Conservation (phyloP, 306 rosid species). For the Rosa multiflora region DNA sequence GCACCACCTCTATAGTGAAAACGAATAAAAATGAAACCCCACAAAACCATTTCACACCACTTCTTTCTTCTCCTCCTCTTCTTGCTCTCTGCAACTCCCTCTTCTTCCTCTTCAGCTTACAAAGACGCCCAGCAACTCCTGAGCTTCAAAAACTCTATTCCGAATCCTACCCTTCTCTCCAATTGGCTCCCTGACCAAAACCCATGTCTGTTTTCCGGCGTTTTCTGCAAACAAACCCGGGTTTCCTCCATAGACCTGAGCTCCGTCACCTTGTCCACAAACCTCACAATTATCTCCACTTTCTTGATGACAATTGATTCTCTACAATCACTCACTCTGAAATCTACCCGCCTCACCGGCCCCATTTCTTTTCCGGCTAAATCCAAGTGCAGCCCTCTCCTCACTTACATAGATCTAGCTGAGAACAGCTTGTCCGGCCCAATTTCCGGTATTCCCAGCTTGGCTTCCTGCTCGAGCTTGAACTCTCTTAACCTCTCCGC, state of each 20-base stretch:
- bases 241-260: conserved; percentile 68
- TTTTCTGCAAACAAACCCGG: conserved; percentile 52
- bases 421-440: conserved; percentile 56
- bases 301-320: conserved; percentile 51
- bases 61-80: conserved; percentile 19
- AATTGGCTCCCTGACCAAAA: conserved; percentile 59
- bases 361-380: conserved; percentile 34
- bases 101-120: conserved; percentile 10
- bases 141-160: conserved; percentile 66
- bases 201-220: conserved; percentile 65
- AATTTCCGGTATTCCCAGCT: conserved; percentile 34
- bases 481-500: conserved; percentile 62
- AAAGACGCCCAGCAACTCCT: conserved; percentile 46
- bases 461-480: conserved; percentile 46
- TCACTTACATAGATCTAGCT: conserved; percentile 72
- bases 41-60: conserved; percentile 14
- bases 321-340: conserved; percentile 51
- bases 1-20: conserved; percentile 15
- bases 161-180: conserved; percentile 38
- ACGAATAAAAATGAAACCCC: conserved; percentile 22
- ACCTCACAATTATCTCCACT: conserved; percentile 49
- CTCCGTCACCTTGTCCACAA: conserved; percentile 35
- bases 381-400: conserved; percentile 49
- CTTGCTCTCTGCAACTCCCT: conserved; percentile 18
- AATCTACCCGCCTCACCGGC: conserved; percentile 53